Evolutionary conservation across 768 basidiomycete species (phyloP), one percentile per base, ranked within the genome.

Genomic region (Erythrobasidium yunnanense): DNA sequence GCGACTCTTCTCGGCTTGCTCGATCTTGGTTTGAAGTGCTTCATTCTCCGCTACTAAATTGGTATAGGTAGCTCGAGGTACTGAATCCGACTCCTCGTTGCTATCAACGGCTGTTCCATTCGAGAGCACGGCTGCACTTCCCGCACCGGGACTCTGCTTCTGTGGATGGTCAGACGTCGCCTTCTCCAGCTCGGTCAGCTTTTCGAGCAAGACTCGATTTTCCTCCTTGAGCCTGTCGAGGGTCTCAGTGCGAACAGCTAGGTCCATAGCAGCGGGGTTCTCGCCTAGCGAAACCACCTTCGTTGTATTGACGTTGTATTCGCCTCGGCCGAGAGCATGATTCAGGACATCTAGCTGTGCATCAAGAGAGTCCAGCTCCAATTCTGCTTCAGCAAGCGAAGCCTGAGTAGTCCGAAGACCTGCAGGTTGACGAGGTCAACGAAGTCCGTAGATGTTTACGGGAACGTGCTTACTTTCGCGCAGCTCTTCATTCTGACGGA

Each of bases 201-300:
- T 78, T 51, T 80, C 81, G 68, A 93, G 76, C 20, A 96, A 77
- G 1, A 87, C 90, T 49, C 83, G 82, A 73, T 96, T 99, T 79
- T 99, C 93, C 46, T 76, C 78, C 76, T 82, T 84, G 33, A 96
- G 78, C 22, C 85, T 78, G 35, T 90, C 85, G 78, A 96, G 80
- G 20, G 81, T 84, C 22, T 81, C 85, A 69, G 85, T 81, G 52
- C 90, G 81, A 29, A 88, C 77, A 49, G 88, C 87, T 15, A 82
- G 82, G 83, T 89, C 88, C 69, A 84, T 79, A 70, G 85, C 81
- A n/a, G 87, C 88, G 0, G 92, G 92, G 71, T 91, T 92, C 49
- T 86, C 84, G 45, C 54, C 50, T 29, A 73, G 58, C 46, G 71
- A 68, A 52, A 73, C 66, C 6, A 72, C 70, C 50, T 69, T 71